Percentiles rank a stretch among this genome's conserved stretches.
phyloP scores from a whole-genome alignment of 202 grass and related monocot species.

The Brachypodium distachyon region DNA sequence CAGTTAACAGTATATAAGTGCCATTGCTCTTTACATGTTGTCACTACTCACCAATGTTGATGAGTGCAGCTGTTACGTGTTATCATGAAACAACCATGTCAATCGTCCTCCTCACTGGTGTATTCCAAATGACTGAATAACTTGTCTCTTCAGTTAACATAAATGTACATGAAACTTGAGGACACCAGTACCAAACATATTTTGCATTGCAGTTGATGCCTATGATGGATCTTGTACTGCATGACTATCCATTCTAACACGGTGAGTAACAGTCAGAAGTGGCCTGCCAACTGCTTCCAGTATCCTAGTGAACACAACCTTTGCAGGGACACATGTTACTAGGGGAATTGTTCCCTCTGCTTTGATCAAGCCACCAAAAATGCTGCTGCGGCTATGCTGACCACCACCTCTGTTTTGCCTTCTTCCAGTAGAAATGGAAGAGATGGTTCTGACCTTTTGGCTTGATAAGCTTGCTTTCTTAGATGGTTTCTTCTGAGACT shows the following conservation, averaged over 20 bases:
- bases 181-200: conserved; percentile 19
- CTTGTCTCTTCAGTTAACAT: conserved; percentile 34
- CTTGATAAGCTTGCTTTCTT: conserved; percentile 52
- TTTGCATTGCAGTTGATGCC: conserved; percentile 13
- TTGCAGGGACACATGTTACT: conserved; percentile 82
- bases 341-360: conserved; percentile 52
- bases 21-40: conserved; percentile 33
- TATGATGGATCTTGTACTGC: conserved; percentile 40
- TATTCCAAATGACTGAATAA: conserved; percentile 21
- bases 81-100: conserved; percentile 16
- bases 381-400: conserved; percentile 31
- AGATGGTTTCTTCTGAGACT: conserved; percentile 66
- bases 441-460: conserved; percentile 69
- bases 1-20: conserved; percentile 35
- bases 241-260: conserved; percentile 54
- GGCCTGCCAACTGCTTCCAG: conserved; percentile 84
- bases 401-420: conserved; percentile 23
- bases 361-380: conserved; percentile 67
- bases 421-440: conserved; percentile 51
- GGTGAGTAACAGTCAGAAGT: conserved; percentile 36
- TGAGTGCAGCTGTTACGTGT: conserved; percentile 25
- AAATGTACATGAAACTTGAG: conserved; percentile 52
- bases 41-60: conserved; percentile 19
- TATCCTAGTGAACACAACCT: conserved; percentile 96
- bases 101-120: conserved; percentile 18